These are phyloP conservation scores for Luvunga scandens DNA, from an alignment of 345 rosid genomes.

Conservation along the genomic window DNA sequence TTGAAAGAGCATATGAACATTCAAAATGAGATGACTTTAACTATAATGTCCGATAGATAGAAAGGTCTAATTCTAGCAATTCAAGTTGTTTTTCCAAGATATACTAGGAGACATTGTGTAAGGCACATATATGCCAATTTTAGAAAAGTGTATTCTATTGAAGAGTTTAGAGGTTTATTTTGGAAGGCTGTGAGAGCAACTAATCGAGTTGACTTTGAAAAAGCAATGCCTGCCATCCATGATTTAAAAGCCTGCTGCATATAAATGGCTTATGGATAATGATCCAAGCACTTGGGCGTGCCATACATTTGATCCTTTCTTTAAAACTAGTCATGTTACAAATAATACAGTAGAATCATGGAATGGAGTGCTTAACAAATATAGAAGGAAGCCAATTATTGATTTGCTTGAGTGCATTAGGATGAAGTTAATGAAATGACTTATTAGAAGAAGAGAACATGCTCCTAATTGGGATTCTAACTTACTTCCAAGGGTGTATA, in stretches of 20 bases:
- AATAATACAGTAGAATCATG: neutral
- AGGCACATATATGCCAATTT: neutral
- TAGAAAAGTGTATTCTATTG: neutral
- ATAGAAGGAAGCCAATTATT: neutral
- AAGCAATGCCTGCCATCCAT: no score
- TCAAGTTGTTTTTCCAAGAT: neutral
- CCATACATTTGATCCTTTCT: neutral
- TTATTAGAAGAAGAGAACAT: neutral
- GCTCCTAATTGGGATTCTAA: neutral
- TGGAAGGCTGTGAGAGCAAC: no score
- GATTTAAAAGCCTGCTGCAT: neutral
- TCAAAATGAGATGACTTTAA: neutral
- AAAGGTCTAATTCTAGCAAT: neutral
- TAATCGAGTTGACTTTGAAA: no score
- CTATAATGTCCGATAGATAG: neutral
- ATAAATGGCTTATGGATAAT: neutral
- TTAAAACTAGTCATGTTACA: neutral
- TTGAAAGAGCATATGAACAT: neutral
- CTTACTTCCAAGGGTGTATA: neutral
- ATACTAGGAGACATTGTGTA: neutral
- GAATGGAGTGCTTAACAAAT: neutral
- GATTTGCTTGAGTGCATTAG: neutral
- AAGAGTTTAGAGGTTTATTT: neutral
- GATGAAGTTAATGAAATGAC: neutral
- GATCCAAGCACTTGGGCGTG: neutral